Conservation (phyloP, 352 stramenopile genomes). For the Globisporangium alternatum region DNA sequence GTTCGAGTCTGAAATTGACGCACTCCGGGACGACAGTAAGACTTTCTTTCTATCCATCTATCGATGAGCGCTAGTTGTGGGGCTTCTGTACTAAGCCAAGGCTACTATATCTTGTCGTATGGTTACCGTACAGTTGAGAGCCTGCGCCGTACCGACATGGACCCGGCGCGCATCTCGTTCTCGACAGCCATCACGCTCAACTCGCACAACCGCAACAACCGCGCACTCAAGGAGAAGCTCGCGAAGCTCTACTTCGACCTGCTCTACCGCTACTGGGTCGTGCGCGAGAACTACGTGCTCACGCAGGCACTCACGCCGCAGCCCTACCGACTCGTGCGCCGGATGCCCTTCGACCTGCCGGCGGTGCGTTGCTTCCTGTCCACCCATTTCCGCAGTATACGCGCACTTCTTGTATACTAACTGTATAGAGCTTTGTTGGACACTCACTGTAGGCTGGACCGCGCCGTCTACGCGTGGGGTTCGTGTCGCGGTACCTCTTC, state of each 20-base stretch:
- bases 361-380: slow-evolving; percentile 3
- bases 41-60: background rate
- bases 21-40: slow-evolving; percentile 37
- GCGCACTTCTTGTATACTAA: background rate
- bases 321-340: slow-evolving; percentile 23
- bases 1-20: slow-evolving; percentile 40
- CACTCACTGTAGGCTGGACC: slow-evolving; percentile 21
- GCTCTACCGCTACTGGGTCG: slow-evolving; percentile 31
- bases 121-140: slow-evolving; percentile 21
- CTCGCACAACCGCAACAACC: slow-evolving; percentile 69
- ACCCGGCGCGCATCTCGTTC: slow-evolving; percentile 51
- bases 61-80: background rate
- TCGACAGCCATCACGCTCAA: slow-evolving; percentile 60
- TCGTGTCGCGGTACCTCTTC: slow-evolving; percentile 64
- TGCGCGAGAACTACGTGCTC: slow-evolving; percentile 38
- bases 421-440: background rate
- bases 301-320: slow-evolving; percentile 49
- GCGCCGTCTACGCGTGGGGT: slow-evolving; percentile 52
- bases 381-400: background rate
- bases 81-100: background rate
- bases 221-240: slow-evolving; percentile 49
- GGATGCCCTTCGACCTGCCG: slow-evolving; percentile 4
- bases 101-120: background rate
- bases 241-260: slow-evolving; percentile 52
- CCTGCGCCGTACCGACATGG: slow-evolving; percentile 37